A percentile compares a stretch with the other conserved stretches of the same genome.
Conservation (phyloP, 139 green algal species). For the Chloropicon primus region DNA sequence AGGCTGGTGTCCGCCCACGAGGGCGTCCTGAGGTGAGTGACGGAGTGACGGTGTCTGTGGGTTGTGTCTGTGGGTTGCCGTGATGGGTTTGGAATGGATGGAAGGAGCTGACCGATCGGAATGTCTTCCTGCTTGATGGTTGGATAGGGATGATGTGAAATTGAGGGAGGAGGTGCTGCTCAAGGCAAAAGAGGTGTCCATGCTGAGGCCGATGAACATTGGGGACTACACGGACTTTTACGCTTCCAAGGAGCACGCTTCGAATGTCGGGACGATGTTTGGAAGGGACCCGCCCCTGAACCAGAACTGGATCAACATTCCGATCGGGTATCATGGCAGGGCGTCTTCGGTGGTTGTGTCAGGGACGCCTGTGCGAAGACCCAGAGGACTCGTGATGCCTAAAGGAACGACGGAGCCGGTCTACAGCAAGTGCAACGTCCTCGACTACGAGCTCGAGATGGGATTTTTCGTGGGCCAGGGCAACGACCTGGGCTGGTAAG, state of each 20-base stretch:
- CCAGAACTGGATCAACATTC: slow-evolving; percentile 82
- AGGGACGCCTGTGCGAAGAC: slow-evolving; percentile 48
- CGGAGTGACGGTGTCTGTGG: no score
- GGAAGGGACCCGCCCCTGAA: slow-evolving; percentile 46
- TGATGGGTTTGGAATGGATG: no score
- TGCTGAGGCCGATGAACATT: slow-evolving; percentile 63
- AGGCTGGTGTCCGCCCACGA: neutral
- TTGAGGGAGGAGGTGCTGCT: neutral
- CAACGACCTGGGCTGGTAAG: slow-evolving; percentile 49
- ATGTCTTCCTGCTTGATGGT: neutral
- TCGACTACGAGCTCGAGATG: slow-evolving; percentile 93
- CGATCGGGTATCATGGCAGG: slow-evolving; percentile 82
- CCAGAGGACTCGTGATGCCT: slow-evolving; percentile 26
- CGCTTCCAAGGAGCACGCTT: slow-evolving; percentile 68
- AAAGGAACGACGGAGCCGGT: slow-evolving; percentile 4
- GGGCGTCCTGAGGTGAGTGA: neutral
- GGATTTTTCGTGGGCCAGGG: slow-evolving; percentile 55
- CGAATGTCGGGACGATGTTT: slow-evolving; percentile 73
- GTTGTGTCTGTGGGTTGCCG: no score
- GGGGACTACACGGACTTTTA: slow-evolving; percentile 97
- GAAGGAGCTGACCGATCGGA: no score
- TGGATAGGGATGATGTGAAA: neutral
- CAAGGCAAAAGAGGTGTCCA: slow-evolving; percentile 35
- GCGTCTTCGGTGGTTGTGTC: slow-evolving; percentile 76
- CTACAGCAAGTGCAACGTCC: slow-evolving; percentile 25